Evolutionary conservation across 2,329 filamentous ascomycete genomes (phyloP), one percentile per base, ranked within the genome.

Genomic region (Lasiodiplodia hormozganensis): DNA sequence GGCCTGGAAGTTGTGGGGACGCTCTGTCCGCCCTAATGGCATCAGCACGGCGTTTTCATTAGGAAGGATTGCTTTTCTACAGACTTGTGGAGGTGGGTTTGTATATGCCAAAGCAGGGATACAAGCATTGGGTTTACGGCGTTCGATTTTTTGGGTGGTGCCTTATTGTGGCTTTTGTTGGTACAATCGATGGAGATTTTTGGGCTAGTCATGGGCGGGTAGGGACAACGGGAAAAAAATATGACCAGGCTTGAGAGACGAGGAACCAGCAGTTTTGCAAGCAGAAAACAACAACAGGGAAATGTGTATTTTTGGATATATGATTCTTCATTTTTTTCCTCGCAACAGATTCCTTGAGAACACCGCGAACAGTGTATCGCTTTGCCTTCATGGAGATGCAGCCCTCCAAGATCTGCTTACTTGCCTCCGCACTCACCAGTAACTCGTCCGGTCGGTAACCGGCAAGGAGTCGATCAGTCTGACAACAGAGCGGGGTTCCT

Each of bases 51-150:
- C 47, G 60, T 64, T 64, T 64, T 40, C 7, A 21, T 62, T 18
- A 16, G 60, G 43, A 38, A n/a, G 8, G 47, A 36, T 31, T 25
- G 21, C 3, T 36, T 62, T 47, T 34, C 12, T 52, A 38, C 10
- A 38, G 53, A 28, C 16, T 57, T 4, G 28, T 52, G 43, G 25
- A 21, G 21, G 47, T 28, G 31, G 28, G 28, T 14, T n/a, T 23
- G 25, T 49, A 23, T 31, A 64, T 52, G 25, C 43, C 18, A 38
- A 52, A 4, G 28, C 43, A 51, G 40, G 60, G 28, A 52, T 36
- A 64, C 28, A 52, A 52, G 60, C 60, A 64, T 64, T 64, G 28
- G 58, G 60, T 40, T 64, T 21, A 64, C 47, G 60, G 60, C 60
- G 60, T 64, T 64, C 36, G 21, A 10, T 23, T 14, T 11, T 36